Evolutionary conservation across 345 rosid genomes (phyloP), one percentile per base, ranked within the genome.

Genomic region (Xanthoceras sorbifolium): DNA sequence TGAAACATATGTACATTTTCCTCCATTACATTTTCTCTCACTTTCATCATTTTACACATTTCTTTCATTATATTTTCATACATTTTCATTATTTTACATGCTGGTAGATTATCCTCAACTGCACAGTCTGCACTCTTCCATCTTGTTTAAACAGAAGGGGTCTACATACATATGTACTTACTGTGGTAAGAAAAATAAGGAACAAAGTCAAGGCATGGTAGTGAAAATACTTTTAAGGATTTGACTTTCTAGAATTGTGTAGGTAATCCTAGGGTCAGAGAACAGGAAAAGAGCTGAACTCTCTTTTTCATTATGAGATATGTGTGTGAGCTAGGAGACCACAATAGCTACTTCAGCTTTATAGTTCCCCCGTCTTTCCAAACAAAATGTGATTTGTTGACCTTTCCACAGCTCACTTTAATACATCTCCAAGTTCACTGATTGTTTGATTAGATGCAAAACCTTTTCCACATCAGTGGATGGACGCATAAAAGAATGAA

Each of bases 401-500:
- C 23, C 61, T 71, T 32, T 55, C 18, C 15, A 9, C 25, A 72
- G 34, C 36, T 25, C 25, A 3, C 34, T 38, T 72, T 23, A 38
- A 23, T 22, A 64, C 75, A 34, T 57, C 65, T 7, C 75, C 28
- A 54, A 52, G 55, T 23, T 71, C 29, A 54, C 42, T 42, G 29
- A 25, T 4, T 9, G 29, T 3, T 57, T 15, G 23, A 22, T 36
- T 12, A 2, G 28, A 40, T 32, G 36, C 32, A 57, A 23, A n/a
- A 40, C 9, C 67, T 9, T 42, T 63, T 29, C 76, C 69, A 73
- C 31, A 0, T 73, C 26, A 62, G 32, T 5, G 18, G 29, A 71
- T 23, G 22, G 44, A 32, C 9, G 57, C 10, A 23, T 23, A 4
- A 61, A 61, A 44, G 36, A 59, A 29, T 23, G 38, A 26, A 26